Evolutionary conservation across 495 filamentous ascomycete genomes (phyloP), one percentile per base, ranked within the genome.

Genomic region (Friedmanniomyces simplex): DNA sequence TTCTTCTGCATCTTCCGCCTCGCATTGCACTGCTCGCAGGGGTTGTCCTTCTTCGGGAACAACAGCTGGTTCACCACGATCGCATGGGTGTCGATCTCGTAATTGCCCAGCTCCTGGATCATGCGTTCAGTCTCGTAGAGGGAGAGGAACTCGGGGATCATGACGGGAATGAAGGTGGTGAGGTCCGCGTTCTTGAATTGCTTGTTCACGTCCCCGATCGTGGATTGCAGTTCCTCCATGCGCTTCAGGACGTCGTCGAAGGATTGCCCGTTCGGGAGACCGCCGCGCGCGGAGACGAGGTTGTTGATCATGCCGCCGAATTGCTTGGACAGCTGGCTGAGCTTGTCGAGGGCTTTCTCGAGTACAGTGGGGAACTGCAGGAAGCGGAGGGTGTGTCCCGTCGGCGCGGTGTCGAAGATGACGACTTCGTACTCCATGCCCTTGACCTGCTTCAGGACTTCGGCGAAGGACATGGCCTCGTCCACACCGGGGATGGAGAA

Each of bases 71-170:
- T 99, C 67, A 99, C 93, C 18, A 99, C 93, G 61, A 99, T 96
- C 64, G 84, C 79, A 70, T 99, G 93, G 10, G 91, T 96, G 71
- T 99, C 93, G 67, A 99, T 99, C 63, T 82, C 74, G 74, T 96
- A 99, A 69, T 78, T 85, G 47, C 89, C 83, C 63, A 99, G 78
- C 76, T 99, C 93, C 73, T 98, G 93, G 66, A 98, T 96, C 93
- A 98, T 96, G 61, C 93, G 87, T 74, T 99, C 93, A 52, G 93
- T 99, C 77, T 99, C 93, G 73, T 97, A 99, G 42, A 99, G 79
- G 45, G 85, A 90, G 67, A 99, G 70, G 76, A 99, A 99, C 73
- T 99, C 93, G 34, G 93, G 87, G 68, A 99, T 99, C 72, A 91
- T 95, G 52, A 99, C 94, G 70, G 94, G 97, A 25, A 99, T 88